Evolutionary conservation across 1,139 yeast species (phyloP).

Genomic region (Ogataea hybrid): DNA sequence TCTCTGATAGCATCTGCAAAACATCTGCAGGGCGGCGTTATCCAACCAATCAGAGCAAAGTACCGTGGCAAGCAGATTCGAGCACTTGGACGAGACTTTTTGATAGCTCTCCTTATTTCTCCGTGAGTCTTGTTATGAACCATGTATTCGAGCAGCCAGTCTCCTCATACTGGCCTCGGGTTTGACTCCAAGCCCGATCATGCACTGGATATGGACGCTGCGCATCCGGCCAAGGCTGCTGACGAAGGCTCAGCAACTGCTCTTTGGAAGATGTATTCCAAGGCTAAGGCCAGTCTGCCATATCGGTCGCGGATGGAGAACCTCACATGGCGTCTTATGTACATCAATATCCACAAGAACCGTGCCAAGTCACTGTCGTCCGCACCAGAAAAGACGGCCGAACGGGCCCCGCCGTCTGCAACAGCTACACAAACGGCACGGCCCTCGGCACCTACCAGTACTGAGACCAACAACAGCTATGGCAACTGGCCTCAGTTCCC

Average conservation of each 20-base stretch:
- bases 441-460: background rate
- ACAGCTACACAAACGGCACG: background rate
- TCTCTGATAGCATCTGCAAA: conserved; percentile 7
- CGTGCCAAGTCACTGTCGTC: conserved; percentile 4
- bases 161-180: conserved; percentile 10
- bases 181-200: conserved; percentile 6
- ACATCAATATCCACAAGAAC: conserved; percentile 42
- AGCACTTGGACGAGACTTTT: conserved; percentile 5
- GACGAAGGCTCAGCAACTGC: conserved; percentile 49
- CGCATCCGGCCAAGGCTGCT: conserved; percentile 7
- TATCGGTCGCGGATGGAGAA: conserved; percentile 76
- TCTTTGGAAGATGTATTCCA: conserved; percentile 78
- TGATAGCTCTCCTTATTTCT: conserved; percentile 1
- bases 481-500: conserved; percentile 34
- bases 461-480: conserved; percentile 21
- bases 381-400: conserved; percentile 1
- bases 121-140: conserved; percentile 5
- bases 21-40: conserved; percentile 10
- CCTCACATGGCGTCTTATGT: conserved; percentile 85
- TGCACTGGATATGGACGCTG: conserved; percentile 6
- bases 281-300: conserved; percentile 76
- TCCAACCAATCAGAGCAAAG: conserved; percentile 14
- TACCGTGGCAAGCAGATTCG: conserved; percentile 1
- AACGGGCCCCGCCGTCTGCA: background rate
- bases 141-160: conserved; percentile 12